Conservation (phyloP, 805 yeast genomes). For the Vanderwaltozyma tropicalis region DNA sequence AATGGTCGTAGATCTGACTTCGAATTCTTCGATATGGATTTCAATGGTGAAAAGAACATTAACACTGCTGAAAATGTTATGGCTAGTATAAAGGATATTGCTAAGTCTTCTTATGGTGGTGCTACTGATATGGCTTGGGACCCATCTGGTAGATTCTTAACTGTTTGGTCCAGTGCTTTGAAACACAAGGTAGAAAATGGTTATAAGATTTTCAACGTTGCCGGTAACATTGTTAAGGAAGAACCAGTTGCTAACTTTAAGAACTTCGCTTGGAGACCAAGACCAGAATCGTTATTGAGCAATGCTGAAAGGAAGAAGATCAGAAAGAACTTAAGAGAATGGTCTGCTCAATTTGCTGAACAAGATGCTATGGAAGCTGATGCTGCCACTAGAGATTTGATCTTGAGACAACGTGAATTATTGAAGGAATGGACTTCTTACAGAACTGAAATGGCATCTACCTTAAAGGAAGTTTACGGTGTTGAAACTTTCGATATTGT, state of each 20-base stretch:
- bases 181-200: constrained; percentile 83
- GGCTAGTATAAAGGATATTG: constrained; percentile 52
- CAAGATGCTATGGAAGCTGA: constrained; percentile 92
- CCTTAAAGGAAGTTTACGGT: constrained; percentile 29
- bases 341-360: constrained; percentile 88
- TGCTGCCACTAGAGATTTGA: constrained; percentile 81
- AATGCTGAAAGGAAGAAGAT: constrained; percentile 81
- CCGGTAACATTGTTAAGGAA: constrained; percentile 67
- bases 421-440: constrained; percentile 80
- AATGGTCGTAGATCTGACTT: constrained; percentile 49
- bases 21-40: constrained; percentile 80
- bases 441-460: constrained; percentile 45
- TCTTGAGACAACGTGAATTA: constrained; percentile 69
- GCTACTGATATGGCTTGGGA: constrained; percentile 87
- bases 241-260: constrained; percentile 75
- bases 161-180: constrained; percentile 82
- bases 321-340: constrained; percentile 78
- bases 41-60: constrained; percentile 50
- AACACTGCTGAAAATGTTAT: constrained; percentile 35
- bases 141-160: constrained; percentile 84
- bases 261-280: constrained; percentile 93
- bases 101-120: constrained; percentile 57
- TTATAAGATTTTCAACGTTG: constrained; percentile 74
- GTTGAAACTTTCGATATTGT: constrained; percentile 32
- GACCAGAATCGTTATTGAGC: constrained; percentile 71